A percentile compares a stretch with the other conserved stretches of the same genome.
Conservation (phyloP, 345 rosid genomes). For the Euphorbia peplus region DNA sequence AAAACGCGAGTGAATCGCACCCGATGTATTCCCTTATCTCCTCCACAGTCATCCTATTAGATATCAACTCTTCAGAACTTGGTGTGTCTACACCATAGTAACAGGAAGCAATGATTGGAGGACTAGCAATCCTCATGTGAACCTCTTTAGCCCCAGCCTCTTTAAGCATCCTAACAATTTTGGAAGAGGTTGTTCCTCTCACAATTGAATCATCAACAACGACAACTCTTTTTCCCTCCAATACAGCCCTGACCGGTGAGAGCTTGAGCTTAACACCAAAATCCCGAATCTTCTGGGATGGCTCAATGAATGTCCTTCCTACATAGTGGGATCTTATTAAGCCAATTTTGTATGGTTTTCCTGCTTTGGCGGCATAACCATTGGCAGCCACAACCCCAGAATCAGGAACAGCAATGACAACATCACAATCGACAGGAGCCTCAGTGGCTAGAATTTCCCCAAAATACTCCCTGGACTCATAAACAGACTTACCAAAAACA, state of each 20-base stretch:
- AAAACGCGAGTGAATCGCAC: slow-evolving; percentile 80
- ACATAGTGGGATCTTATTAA: slow-evolving; percentile 91
- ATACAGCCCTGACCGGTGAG: slow-evolving; percentile 73
- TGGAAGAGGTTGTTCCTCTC: slow-evolving; percentile 88
- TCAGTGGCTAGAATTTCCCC: slow-evolving; percentile 84
- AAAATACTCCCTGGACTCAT: slow-evolving; percentile 60
- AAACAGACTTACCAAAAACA: slow-evolving; percentile 85
- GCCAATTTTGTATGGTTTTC: slow-evolving; percentile 85
- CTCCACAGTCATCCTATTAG: slow-evolving; percentile 79
- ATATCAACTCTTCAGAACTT: slow-evolving; percentile 80
- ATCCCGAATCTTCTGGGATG: slow-evolving; percentile 90
- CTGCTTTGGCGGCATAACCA: slow-evolving; percentile 80
- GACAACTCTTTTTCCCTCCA: slow-evolving; percentile 88
- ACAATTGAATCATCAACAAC: slow-evolving; percentile 96
- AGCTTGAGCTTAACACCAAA: slow-evolving; percentile 95
- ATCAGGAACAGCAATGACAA: slow-evolving; percentile 95
- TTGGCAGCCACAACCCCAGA: slow-evolving; percentile 97
- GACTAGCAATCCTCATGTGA: slow-evolving; percentile 97
- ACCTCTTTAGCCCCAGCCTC: slow-evolving; percentile 95
- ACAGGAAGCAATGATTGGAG: slow-evolving; percentile 79
- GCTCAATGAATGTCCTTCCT: slow-evolving; percentile 92
- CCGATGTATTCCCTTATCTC: slow-evolving; percentile 75
- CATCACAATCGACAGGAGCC: slow-evolving; percentile 82
- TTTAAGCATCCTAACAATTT: slow-evolving; percentile 77
- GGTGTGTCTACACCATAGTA: slow-evolving; percentile 98